phyloP scores from a whole-genome alignment of 2,329 filamentous ascomycete genomes.

The Cercospora berteroae region DNA sequence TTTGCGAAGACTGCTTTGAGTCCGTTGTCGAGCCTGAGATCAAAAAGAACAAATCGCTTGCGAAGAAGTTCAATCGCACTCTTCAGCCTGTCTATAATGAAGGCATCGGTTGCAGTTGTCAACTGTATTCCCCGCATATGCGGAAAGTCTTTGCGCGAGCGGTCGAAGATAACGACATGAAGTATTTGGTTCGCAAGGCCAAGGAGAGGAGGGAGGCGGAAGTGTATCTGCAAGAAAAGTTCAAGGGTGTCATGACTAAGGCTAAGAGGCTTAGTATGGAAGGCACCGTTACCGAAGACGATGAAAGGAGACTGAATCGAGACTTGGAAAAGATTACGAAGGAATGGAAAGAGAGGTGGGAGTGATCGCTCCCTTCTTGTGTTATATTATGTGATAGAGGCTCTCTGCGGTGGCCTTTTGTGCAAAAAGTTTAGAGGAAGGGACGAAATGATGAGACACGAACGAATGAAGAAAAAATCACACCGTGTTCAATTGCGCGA shows the following conservation, averaged over 20 bases:
- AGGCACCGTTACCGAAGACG: conserved; percentile 47
- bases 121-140: conserved; percentile 80
- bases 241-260: conserved; percentile 39
- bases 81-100: conserved; percentile 56
- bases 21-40: conserved; percentile 71
- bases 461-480: neutral
- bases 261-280: conserved; percentile 42
- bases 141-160: conserved; percentile 67
- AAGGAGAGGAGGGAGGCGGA: conserved; percentile 59
- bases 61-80: conserved; percentile 63
- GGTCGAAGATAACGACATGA: conserved; percentile 64
- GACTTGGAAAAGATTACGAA: conserved; percentile 51
- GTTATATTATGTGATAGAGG: neutral
- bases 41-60: conserved; percentile 54
- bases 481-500: neutral
- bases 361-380: conserved; percentile 31
- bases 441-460: neutral
- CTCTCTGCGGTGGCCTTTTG: neutral
- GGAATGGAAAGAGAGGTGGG: conserved; percentile 53
- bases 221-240: conserved; percentile 56
- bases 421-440: neutral
- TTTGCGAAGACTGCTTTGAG: conserved; percentile 84
- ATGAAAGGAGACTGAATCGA: conserved; percentile 58
- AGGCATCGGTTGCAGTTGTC: conserved; percentile 59
- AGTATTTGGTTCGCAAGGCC: conserved; percentile 62